A percentile compares a stretch with the other conserved stretches of the same genome.
These are phyloP conservation scores for Hyphodiscus sp. DNA, from an alignment of 2,329 filamentous ascomycete genomes.

Conservation along the genomic window DNA sequence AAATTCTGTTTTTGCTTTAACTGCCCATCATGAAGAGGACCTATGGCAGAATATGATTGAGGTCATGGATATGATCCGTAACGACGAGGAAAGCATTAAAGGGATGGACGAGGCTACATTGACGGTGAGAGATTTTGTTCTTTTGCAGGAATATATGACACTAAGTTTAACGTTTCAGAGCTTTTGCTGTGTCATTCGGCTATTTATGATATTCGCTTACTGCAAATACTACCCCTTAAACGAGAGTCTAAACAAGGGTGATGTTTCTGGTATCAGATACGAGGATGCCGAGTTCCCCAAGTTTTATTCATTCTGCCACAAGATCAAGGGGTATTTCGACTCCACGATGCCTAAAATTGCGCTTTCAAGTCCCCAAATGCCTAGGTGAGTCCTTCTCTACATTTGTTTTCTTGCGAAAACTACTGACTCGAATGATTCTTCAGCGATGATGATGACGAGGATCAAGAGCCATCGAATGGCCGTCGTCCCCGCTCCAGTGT, in stretches of 20 bases:
- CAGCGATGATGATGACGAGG: background rate
- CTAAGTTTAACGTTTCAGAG: background rate
- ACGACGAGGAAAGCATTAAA: constrained; percentile 1
- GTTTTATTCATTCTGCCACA: background rate
- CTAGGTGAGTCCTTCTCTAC: background rate
- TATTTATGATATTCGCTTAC: constrained; percentile 29
- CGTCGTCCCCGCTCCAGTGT: background rate
- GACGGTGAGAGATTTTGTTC: background rate
- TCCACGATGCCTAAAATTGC: background rate
- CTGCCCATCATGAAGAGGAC: constrained; percentile 1
- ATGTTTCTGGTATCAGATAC: too few relatives aligned
- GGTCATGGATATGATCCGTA: constrained; percentile 7
- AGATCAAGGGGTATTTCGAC: background rate
- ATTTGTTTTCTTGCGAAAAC: too few relatives aligned
- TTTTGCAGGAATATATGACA: background rate
- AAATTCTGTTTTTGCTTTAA: constrained; percentile 4
- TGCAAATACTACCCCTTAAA: constrained; percentile 16
- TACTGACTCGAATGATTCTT: too few relatives aligned
- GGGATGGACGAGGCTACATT: constrained; percentile 12
- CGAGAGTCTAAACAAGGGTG: background rate
- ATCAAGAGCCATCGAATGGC: background rate
- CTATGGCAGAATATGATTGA: constrained; percentile 16
- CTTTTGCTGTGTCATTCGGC: constrained; percentile 7
- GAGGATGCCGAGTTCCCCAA: background rate
- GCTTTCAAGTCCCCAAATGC: background rate